Evolutionary conservation across 148 eudicot genomes (phyloP), one percentile per base, ranked within the genome.

Genomic region (Simmondsia chinensis): DNA sequence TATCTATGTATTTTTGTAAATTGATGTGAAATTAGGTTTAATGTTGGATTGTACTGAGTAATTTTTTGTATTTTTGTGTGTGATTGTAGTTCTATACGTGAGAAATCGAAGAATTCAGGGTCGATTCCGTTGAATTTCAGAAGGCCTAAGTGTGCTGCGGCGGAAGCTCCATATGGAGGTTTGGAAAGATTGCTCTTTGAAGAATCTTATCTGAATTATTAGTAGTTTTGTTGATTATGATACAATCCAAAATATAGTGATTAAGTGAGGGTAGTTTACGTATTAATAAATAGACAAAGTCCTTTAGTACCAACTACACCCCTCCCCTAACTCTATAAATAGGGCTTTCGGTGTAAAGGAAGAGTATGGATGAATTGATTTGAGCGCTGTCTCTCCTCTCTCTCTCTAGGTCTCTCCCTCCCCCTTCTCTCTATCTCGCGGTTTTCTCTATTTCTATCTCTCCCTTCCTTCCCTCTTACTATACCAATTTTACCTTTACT

Each of bases 81-180:
- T 58, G n/a, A n/a, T n/a, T n/a, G n/a, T n/a, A 76, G 83, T 59
- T 64, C 71, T 25, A 25, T 57, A 43, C 61, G 51, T 33, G 65
- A 59, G 26, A 65, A 44, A 45, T 38, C 56, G 31, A 65, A 57
- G 65, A 70, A 31, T 55, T 45, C 40, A 2, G 20, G 36, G 10
- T 36, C 56, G 24, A 6, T 21, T 49, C 48, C 36, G 24, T 64
- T 57, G 15, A 35, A 32, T 37, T 68, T 44, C 17, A 62, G 66
- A 53, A 61, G 60, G 43, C 52, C 64, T 39, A 61, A 68, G 20
- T 70, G 35, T 47, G 75, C 83, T 60, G 63, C 77, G 0, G 50
- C 60, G 48, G 73, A 77, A 65, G n/a, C 76, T 4, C 68, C 83
- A 16, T 69, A 64, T 59, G 95, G 54, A 67, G 95, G 95, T 77